These are phyloP conservation scores for Urostyla sp. DNA, from an alignment of 73 alveolate genomes.

Conservation along the genomic window DNA sequence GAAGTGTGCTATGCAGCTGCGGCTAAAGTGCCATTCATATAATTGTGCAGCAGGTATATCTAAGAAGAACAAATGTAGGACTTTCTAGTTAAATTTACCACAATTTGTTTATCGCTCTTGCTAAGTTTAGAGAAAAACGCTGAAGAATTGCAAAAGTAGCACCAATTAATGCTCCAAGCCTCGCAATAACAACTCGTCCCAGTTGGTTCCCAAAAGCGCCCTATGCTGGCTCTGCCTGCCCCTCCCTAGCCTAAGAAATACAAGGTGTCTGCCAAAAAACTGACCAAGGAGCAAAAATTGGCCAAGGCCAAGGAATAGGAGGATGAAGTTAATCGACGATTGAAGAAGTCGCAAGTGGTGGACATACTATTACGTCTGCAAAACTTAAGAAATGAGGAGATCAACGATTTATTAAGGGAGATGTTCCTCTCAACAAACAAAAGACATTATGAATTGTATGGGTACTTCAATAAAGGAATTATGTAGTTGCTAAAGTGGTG, in stretches of 20 bases:
- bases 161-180: slow-evolving; percentile 1
- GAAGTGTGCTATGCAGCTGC: slow-evolving; percentile 74
- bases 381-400: slow-evolving; percentile 63
- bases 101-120: slow-evolving; percentile 73
- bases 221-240: slow-evolving; percentile 46
- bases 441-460: slow-evolving; percentile 64
- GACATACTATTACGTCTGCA: slow-evolving; percentile 65
- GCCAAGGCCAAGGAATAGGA: slow-evolving; percentile 48
- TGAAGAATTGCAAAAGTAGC: slow-evolving; percentile 45
- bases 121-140: slow-evolving; percentile 76
- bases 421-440: slow-evolving; percentile 75
- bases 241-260: slow-evolving; percentile 20
- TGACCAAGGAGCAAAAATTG: slow-evolving; percentile 51
- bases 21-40: slow-evolving; percentile 79
- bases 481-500: slow-evolving; percentile 75
- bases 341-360: slow-evolving; percentile 66
- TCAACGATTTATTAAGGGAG: slow-evolving; percentile 77
- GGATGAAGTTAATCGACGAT: slow-evolving; percentile 52
- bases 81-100: slow-evolving; percentile 78
- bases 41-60: slow-evolving; percentile 72
- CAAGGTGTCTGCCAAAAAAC: neutral
- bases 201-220: slow-evolving; percentile 11
- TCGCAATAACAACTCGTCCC: slow-evolving; percentile 1
- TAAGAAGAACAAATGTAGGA: slow-evolving; percentile 76
- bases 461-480: slow-evolving; percentile 75